Base-by-base conservation (phyloP, 495 filamentous ascomycete species). In the Hyaloscypha bicolor region DNA sequence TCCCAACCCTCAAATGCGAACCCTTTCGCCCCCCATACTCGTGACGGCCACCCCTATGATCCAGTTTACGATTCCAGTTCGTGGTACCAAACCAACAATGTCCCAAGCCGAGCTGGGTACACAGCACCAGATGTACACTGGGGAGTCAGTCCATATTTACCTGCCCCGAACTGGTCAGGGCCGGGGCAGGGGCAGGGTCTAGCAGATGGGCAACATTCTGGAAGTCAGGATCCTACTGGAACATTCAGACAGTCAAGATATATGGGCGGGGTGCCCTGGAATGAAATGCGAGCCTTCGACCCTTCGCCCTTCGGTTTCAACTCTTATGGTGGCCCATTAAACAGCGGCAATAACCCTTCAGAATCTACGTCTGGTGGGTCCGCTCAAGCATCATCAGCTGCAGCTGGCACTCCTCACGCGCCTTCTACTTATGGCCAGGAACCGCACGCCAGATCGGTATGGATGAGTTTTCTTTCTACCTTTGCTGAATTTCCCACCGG, bases 11-110 rank as follows among this genome's bases (percentile, higher is more conserved):
- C 39, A 2, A 62, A 64, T 25, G 14, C 61, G 29, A 65, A 55
- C 31, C 39, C 57, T 69, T 68, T 29, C 11, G 42, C 42, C 25
- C 57, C 65, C 11, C 68, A 64, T 30, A 19, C 59, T 52, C 67
- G 67, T 4, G 67, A 72, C 32, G 55, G 55, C n/a, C 66, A 68
- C 21, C 68, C 59, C 21, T 73, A 73, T 55, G 67, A 73, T 42
- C 71, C 71, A 2, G 68, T 73, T n/a, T 65, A 73, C 45, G 65
- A 70, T 35, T 61, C 71, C 6, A 48, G 58, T 37, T 19, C 52
- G 1, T 72, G 65, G 67, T 65, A 65, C 48, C 60, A 68, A 30
- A 6, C 35, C 22, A 59, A 63, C 29, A 64, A 55, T 25, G 21
- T 53, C 21, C 55, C 37, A 25, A 65, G 52, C 52, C 60, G 60